These are phyloP conservation scores for Zygosaccharomyces kombuchaensis DNA, from an alignment of 805 yeast species.

Conservation along the genomic window DNA sequence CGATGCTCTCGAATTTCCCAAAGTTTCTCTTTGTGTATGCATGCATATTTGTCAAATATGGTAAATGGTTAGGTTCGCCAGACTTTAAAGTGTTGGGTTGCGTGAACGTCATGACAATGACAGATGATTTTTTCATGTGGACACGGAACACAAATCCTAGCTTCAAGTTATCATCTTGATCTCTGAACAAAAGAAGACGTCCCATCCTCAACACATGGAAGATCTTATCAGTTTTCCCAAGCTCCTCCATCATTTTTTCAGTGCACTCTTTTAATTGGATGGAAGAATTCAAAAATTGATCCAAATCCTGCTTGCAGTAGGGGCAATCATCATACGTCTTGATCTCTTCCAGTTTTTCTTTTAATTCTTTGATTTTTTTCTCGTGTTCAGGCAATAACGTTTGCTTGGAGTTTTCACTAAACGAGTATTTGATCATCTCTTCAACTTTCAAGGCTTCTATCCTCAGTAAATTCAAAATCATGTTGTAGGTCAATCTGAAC, in stretches of 20 bases:
- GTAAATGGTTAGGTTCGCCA: constrained; percentile 34
- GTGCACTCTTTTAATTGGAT: constrained; percentile 44
- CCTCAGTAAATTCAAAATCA: constrained; percentile 86
- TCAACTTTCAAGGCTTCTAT: constrained; percentile 96
- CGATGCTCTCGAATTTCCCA: constrained; percentile 31
- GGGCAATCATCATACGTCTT: constrained; percentile 36
- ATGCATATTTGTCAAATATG: constrained; percentile 32
- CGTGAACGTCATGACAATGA: constrained; percentile 34
- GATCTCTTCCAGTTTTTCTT: constrained; percentile 41
- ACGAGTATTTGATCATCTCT: constrained; percentile 95
- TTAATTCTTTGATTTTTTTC: constrained; percentile 52
- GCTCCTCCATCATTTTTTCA: constrained; percentile 43
- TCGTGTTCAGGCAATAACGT: constrained; percentile 83
- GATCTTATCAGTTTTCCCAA: constrained; percentile 45
- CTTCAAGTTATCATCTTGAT: constrained; percentile 36
- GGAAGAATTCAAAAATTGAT: constrained; percentile 42
- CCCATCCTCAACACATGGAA: constrained; percentile 50
- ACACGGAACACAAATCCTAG: constrained; percentile 51
- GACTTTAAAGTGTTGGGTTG: constrained; percentile 26
- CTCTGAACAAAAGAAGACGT: constrained; percentile 54
- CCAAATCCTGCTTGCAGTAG: constrained; percentile 41
- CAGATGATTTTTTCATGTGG: constrained; percentile 22
- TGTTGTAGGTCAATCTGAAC: constrained; percentile 89
- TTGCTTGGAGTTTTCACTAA: constrained; percentile 86
- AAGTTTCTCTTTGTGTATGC: constrained; percentile 29